These are phyloP conservation scores for Sporobolomyces pararoseus DNA, from an alignment of 768 basidiomycete species.

Conservation along the genomic window DNA sequence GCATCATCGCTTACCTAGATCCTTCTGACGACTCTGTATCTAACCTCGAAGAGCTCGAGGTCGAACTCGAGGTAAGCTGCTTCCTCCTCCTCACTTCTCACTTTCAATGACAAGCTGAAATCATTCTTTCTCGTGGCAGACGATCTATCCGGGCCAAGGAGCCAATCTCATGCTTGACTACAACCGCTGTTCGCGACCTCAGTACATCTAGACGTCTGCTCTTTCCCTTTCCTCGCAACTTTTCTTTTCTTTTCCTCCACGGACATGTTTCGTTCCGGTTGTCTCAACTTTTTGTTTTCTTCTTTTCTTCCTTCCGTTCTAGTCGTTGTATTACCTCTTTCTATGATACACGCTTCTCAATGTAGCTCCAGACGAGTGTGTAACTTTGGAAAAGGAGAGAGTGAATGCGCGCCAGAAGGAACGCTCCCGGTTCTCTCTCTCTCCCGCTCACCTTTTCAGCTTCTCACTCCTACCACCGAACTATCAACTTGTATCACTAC, in stretches of 20 bases:
- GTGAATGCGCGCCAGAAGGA: too few species aligned
- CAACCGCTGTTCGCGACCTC: conserved; percentile 19
- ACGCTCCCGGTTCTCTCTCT: too few species aligned
- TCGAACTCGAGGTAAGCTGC: not conserved
- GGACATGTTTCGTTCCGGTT: not conserved
- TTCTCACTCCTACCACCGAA: too few species aligned
- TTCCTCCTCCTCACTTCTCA: too few species aligned
- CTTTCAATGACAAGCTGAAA: too few species aligned
- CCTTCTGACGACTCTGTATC: conserved; percentile 9
- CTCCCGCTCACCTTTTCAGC: not conserved
- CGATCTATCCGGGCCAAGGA: conserved; percentile 24
- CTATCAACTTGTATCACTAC: too few species aligned
- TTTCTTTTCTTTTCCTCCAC: not conserved
- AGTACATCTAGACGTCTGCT: conserved; percentile 11
- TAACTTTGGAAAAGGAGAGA: too few species aligned
- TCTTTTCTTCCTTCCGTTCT: not conserved
- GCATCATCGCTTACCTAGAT: conserved; percentile 6
- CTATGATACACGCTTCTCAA: too few species aligned
- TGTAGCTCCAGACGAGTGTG: not conserved
- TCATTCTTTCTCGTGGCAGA: too few species aligned
- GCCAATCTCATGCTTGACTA: conserved; percentile 36
- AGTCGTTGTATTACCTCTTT: not conserved
- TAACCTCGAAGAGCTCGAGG: conserved; percentile 8
- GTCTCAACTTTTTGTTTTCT: not conserved
- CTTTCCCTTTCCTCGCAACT: not conserved